These are phyloP conservation scores for Tripterygium wilfordii DNA, from an alignment of 177 flowering plant species.

Conservation along the genomic window DNA sequence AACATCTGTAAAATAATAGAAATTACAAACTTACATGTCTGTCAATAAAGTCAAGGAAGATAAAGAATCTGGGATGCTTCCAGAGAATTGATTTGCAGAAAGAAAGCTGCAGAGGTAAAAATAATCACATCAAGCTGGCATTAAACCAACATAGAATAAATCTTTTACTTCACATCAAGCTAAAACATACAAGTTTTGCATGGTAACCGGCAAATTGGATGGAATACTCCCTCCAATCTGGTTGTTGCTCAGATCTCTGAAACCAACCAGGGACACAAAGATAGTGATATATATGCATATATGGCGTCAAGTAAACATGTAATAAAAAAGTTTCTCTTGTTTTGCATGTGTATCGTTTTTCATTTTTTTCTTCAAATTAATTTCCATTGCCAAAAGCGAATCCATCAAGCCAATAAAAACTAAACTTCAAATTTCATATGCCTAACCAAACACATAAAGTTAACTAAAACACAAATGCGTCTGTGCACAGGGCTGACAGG, in stretches of 20 bases:
- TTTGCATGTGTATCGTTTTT: too few relatives aligned
- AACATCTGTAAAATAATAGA: too few relatives aligned
- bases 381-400: too few relatives aligned
- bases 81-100: slow-evolving; percentile 75
- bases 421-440: too few relatives aligned
- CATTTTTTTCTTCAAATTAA: too few relatives aligned
- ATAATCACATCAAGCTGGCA: too few relatives aligned
- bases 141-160: not conserved
- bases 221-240: slow-evolving; percentile 69
- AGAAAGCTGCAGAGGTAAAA: slow-evolving; percentile 64
- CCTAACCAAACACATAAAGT: too few relatives aligned
- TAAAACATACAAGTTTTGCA: slow-evolving; percentile 59
- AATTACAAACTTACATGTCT: slow-evolving; percentile 63
- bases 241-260: slow-evolving; percentile 77
- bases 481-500: not conserved
- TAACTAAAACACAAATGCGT: slow-evolving; percentile 2
- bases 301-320: not conserved
- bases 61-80: slow-evolving; percentile 72
- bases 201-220: slow-evolving; percentile 56
- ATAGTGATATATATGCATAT: not conserved
- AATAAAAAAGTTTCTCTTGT: too few relatives aligned
- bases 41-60: slow-evolving; percentile 41
- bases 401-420: too few relatives aligned
- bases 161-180: not conserved
- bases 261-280: slow-evolving; percentile 5